Evolutionary conservation across 2,329 filamentous ascomycete genomes (phyloP).

Genomic region (Lachnellula occidentalis): DNA sequence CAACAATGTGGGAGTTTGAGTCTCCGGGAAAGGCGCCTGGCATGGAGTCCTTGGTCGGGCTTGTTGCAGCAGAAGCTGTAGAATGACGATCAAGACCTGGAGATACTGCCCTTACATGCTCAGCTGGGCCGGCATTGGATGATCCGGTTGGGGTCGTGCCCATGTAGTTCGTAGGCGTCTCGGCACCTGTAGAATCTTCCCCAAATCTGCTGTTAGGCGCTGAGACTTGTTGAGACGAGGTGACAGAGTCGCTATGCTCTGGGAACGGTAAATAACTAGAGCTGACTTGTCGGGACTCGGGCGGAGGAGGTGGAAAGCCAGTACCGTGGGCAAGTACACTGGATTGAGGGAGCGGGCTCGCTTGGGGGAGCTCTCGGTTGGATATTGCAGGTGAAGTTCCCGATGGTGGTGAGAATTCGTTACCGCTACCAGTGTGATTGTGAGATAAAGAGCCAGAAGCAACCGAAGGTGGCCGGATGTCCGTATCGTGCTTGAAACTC

Average conservation of each 20-base stretch:
- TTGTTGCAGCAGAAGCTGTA: slow-evolving; percentile 25
- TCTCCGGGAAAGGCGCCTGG: slow-evolving; percentile 51
- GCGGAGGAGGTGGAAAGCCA: slow-evolving; percentile 49
- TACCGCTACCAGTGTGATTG: slow-evolving; percentile 20
- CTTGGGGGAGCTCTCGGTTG: slow-evolving; percentile 53
- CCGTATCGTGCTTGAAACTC: slow-evolving; percentile 50
- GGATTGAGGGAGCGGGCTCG: slow-evolving; percentile 26
- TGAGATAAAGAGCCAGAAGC: slow-evolving; percentile 22
- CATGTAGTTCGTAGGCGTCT: slow-evolving; percentile 35
- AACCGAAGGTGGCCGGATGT: slow-evolving; percentile 20
- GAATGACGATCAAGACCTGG: slow-evolving; percentile 28
- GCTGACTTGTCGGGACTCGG: slow-evolving; percentile 71
- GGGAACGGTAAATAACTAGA: slow-evolving; percentile 70
- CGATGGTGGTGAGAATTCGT: slow-evolving; percentile 32
- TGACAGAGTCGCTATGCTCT: slow-evolving; percentile 60
- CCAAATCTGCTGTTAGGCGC: slow-evolving; percentile 64
- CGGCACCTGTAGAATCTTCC: slow-evolving; percentile 36
- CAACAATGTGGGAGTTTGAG: slow-evolving; percentile 37
- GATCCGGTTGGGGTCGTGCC: slow-evolving; percentile 28
- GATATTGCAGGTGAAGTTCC: slow-evolving; percentile 56
- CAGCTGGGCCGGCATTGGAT: slow-evolving; percentile 24
- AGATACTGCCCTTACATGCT: slow-evolving; percentile 23
- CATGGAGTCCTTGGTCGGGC: slow-evolving; percentile 34
- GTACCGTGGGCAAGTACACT: slow-evolving; percentile 34
- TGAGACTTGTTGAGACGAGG: slow-evolving; percentile 73